Evolutionary conservation across 495 filamentous ascomycete species (phyloP), one percentile per base, ranked within the genome.

Genomic region (Podospora australis): DNA sequence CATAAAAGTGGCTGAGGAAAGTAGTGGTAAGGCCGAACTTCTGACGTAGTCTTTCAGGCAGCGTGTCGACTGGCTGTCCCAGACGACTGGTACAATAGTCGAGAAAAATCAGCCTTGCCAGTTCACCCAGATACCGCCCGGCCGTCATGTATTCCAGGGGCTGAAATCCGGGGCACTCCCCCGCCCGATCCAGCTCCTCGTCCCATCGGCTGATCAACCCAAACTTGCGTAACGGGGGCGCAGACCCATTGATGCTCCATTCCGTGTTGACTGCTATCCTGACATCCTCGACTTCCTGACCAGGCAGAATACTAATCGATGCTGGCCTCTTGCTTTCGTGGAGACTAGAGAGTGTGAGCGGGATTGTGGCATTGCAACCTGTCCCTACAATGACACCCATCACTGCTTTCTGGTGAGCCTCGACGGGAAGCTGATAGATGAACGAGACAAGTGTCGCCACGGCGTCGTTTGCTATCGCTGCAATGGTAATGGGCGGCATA

Each of bases 91-190:
- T 71, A 21, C 88, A 67, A 48, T 84, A 82, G 52, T 89, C 85
- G 24, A 83, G 65, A 34, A 85, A 73, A 17, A 88, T 79, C 5
- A 90, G 59, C 8, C 88, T 78, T 21, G 80, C 82, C n/a, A 94
- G 72, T 69, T 91, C 88, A 38, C 88, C 88, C 13, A 94, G 74
- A 58, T 94, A 94, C 14, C 87, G 75, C 1, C 88, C 88, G 14
- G 84, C 78, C 1, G 86, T 89, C 85, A 94, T 88, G 62, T 90
- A 90, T 65, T 94, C 88, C 46, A 91, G 82, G 1, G 88, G 88
- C 57, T 90, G 86, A 57, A 91, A 91, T 0, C 87, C 88, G 0
- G 87, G 86, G 1, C 75, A 75, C 56, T 86, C 79, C 57, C 81
- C 81, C 9, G 78, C 77, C 7, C 53, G 55, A 51, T 90, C 85